A percentile compares a stretch with the other conserved stretches of the same genome.
These are phyloP conservation scores for Aspergillus fumigatiaffinis DNA, from an alignment of 2,329 filamentous ascomycete species.

Conservation along the genomic window DNA sequence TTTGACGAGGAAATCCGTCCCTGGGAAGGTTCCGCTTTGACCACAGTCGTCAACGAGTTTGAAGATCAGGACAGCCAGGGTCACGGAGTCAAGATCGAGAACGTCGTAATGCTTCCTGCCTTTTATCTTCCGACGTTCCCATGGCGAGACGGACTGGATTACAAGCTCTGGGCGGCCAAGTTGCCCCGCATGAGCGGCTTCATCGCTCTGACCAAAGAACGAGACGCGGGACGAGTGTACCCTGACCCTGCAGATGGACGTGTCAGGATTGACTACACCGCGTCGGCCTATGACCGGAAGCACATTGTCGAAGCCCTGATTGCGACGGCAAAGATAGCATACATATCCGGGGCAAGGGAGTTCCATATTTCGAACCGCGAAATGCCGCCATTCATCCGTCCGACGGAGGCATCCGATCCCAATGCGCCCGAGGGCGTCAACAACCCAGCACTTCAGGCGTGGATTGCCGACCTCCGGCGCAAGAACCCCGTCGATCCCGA, in stretches of 20 bases:
- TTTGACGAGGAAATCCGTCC: slow-evolving; percentile 67
- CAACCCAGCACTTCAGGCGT: slow-evolving; percentile 51
- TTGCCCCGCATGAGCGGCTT: slow-evolving; percentile 67
- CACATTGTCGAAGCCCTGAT: slow-evolving; percentile 69
- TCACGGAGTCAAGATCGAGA: slow-evolving; percentile 79
- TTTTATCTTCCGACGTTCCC: slow-evolving; percentile 59
- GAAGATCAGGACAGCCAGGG: slow-evolving; percentile 76
- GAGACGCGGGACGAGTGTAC: slow-evolving; percentile 70
- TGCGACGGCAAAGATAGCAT: slow-evolving; percentile 70
- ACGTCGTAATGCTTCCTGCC: slow-evolving; percentile 69
- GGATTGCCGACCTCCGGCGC: slow-evolving; percentile 49
- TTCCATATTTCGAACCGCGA: slow-evolving; percentile 65
- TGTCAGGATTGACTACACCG: slow-evolving; percentile 65
- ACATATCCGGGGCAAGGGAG: slow-evolving; percentile 74
- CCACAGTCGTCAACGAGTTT: slow-evolving; percentile 69
- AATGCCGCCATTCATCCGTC: slow-evolving; percentile 60
- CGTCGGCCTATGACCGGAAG: slow-evolving; percentile 66
- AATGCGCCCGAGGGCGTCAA: slow-evolving; percentile 46
- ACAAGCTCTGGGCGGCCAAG: slow-evolving; percentile 66
- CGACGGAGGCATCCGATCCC: slow-evolving; percentile 19
- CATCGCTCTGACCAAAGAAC: slow-evolving; percentile 72
- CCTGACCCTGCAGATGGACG: slow-evolving; percentile 64
- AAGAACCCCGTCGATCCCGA: slow-evolving; percentile 47
- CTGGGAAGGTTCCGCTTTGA: slow-evolving; percentile 77
- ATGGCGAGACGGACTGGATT: slow-evolving; percentile 66